Conservation (phyloP, 2,329 filamentous ascomycete genomes). For the Monosporascus sp. region DNA sequence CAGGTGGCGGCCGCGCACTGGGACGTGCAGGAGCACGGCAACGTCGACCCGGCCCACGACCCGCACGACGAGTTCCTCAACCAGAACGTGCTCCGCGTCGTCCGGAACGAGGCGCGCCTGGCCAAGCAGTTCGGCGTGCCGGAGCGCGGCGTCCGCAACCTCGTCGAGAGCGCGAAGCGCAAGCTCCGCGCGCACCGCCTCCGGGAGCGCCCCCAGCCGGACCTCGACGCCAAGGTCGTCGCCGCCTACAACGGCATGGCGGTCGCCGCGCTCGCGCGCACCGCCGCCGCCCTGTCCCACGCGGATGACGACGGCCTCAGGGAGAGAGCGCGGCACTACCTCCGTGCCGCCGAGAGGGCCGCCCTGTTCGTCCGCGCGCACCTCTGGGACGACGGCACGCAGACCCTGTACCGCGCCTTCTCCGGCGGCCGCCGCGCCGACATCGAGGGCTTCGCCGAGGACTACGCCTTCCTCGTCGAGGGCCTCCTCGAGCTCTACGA, state of each 20-base stretch:
- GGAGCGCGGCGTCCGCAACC: constrained; percentile 60
- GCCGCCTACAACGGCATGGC: constrained; percentile 85
- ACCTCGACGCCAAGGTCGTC: constrained; percentile 83
- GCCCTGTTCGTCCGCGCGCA: constrained; percentile 67
- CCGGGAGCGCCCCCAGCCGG: constrained; percentile 68
- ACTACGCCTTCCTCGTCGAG: constrained; percentile 85
- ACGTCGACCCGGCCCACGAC: constrained; percentile 77
- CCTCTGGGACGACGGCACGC: constrained; percentile 62
- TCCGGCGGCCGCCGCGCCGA: constrained; percentile 58
- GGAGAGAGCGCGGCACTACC: constrained; percentile 54
- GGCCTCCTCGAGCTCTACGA: constrained; percentile 83
- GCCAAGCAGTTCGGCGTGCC: constrained; percentile 70
- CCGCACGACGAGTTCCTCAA: constrained; percentile 91
- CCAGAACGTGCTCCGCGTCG: constrained; percentile 79
- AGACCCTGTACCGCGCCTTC: constrained; percentile 69
- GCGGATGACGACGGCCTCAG: constrained; percentile 46
- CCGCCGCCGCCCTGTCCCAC: constrained; percentile 60
- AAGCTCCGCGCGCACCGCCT: constrained; percentile 70
- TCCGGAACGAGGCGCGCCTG: constrained; percentile 61
- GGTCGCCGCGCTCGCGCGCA: constrained; percentile 74
- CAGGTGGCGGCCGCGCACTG: constrained; percentile 78
- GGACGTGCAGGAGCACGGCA: constrained; percentile 78
- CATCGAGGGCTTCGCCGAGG: constrained; percentile 77
- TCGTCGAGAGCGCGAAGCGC: constrained; percentile 60
- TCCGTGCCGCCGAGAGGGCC: constrained; percentile 61